Evolutionary conservation across 768 basidiomycete species (phyloP), one percentile per base, ranked within the genome.

Genomic region (Russula ochroleuca): DNA sequence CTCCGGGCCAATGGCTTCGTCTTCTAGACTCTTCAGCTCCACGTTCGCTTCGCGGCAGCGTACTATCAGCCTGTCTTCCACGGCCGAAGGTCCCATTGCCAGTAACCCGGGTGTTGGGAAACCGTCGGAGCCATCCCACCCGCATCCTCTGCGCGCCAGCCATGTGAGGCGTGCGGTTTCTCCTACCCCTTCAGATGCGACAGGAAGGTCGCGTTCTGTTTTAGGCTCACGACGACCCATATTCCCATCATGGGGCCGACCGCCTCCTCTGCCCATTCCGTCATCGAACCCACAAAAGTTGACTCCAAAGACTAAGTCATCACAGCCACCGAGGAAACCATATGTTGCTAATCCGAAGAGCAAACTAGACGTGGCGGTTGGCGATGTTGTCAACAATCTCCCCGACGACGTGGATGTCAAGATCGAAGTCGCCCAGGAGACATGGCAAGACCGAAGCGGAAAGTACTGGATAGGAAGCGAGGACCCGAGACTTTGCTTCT

Each of bases 381-480:
- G 93, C 21, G 87, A 90, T 69, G 90, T 98, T 55, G 85, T 98
- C 67, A 97, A 97, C 75, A 85, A 85, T 67, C 82, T 98, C 21
- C 86, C 89, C 19, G 87, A 92, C 23, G 84, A 87, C 56, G 87
- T 94, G 28, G 85, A 87, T 60, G 92, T 93, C 75, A 91, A 87
- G 63, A 78, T 94, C 37, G 86, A 91, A 73, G 85, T 89, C 15
- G 87, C 90, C 7, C 82, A 84, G 7, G 90, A 92, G 56, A 88
- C 86, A 8, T 96, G 93, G 93, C 86, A 86, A 72, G 94, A 95
- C 72, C 86, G 91, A 75, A 94, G 92, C 65, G 94, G 94, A 21
- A 94, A 94, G 71, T 94, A 95, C 71, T 96, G 92, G 94, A 97
- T 96, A 68, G 95, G 95, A 15, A 87, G 92, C 68, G 85, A 92